Percentiles rank a stretch among this genome's conserved stretches.
These are phyloP conservation scores for Claviceps humidiphila DNA, from an alignment of 2,329 filamentous ascomycete species.

Conservation along the genomic window DNA sequence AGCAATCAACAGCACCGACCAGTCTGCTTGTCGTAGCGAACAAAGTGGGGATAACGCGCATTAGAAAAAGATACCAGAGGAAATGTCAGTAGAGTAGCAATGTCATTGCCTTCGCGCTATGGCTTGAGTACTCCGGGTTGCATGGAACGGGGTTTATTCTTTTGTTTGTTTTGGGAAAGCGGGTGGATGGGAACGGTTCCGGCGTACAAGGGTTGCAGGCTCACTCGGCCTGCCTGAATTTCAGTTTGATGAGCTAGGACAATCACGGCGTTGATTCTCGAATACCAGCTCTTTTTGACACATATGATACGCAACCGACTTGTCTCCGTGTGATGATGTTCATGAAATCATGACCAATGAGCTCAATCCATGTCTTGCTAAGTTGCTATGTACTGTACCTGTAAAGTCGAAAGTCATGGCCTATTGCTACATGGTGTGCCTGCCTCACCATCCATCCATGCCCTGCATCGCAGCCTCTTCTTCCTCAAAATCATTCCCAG, in stretches of 20 bases:
- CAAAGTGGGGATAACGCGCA: constrained; percentile 12
- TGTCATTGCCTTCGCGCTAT: too few species aligned
- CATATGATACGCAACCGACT: too few species aligned
- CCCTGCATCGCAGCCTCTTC: constrained; percentile 58
- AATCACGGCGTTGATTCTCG: too few species aligned
- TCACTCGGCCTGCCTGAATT: neutral
- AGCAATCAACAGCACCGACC: constrained; percentile 8
- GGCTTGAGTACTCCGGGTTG: neutral
- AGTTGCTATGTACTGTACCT: too few species aligned
- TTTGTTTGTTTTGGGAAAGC: neutral
- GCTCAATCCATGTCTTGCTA: too few species aligned
- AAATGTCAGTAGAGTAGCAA: constrained; percentile 1
- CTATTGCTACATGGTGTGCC: neutral
- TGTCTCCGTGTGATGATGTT: too few species aligned
- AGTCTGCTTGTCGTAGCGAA: constrained; percentile 13
- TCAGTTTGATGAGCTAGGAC: too few species aligned
- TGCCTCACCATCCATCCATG: constrained; percentile 36
- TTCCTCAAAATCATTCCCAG: constrained; percentile 35
- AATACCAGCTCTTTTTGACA: too few species aligned
- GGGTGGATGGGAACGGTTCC: constrained; percentile 3
- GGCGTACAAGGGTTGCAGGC: constrained; percentile 6
- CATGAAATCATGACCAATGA: too few species aligned
- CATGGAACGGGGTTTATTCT: constrained; percentile 4
- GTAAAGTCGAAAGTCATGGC: neutral
- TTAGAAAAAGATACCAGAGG: constrained; percentile 7